Base-by-base conservation (phyloP, 345 rosid species). In the Citropsis articulata region DNA sequence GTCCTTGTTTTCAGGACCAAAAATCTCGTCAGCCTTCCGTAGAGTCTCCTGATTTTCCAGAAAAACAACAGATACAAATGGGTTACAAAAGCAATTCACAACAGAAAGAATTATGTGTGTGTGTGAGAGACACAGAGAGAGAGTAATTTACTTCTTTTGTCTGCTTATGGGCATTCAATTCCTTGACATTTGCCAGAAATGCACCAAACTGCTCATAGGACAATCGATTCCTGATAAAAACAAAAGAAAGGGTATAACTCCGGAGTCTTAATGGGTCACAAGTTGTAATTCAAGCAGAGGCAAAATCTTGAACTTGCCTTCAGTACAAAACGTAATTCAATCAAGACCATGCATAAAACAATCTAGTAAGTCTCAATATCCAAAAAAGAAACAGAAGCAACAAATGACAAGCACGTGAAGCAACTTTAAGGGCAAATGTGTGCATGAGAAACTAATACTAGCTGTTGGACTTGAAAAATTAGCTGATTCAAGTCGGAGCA, bases 151-250 rank as follows among this genome's bases (percentile, higher is more conserved):
- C 99, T 71, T 95, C 99, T 90, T 84, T 92, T 13, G 94, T 88
- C 87, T 90, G 98, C 83, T 90, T 95, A 84, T 90, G 98, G 27
- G 98, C 86, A 79, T 95, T 95, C 83, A 95, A 83, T 80, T 95
- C 99, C 91, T 95, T 95, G 0, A 95, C 98, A 78, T 95, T 95
- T 4, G 93, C 94, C 73, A 95, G 84, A 83, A 95, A 95, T 35
- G 94, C 92, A 83, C 95, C 93, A 82, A 95, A 95, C 77, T 93
- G 98, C 83, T 93, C 97, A 13, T 93, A 95, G 4, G 98, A 90
- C 84, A 95, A 71, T 4, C 96, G 92, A 55, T 76, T 88, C 91
- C 95, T 91, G 90, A 67, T 66, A 71, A 75, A 66, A 36, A 72
- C 75, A 59, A 55, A 66, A 57, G 66, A 64, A 14, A 9, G 18